A percentile compares a stretch with the other conserved stretches of the same genome.
Evolutionary conservation across 108 stramenopile species (phyloP).

Genomic region (Pseudonitzschia multiseries): DNA sequence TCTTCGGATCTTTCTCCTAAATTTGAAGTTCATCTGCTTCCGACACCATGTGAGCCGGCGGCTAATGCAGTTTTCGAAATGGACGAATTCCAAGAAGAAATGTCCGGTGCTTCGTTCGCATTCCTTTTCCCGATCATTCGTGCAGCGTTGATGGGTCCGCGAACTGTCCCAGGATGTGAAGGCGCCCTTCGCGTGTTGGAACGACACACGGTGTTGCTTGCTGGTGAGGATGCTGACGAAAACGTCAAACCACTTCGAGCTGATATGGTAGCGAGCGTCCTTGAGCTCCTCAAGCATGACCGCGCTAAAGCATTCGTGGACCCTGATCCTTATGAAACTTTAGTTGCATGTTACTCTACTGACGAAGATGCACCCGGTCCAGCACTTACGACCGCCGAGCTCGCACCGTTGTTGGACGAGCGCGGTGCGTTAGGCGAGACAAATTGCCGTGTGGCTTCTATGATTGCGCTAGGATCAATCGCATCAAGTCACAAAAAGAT

Average conservation of each 20-base stretch:
- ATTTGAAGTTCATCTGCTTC: conserved; percentile 41
- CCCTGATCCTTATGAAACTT: conserved; percentile 75
- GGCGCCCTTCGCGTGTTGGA: conserved; percentile 72
- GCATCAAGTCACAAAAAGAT: conserved; percentile 55
- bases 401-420: conserved; percentile 78
- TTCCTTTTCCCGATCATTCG: conserved; percentile 82
- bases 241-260: conserved; percentile 55
- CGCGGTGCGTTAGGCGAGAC: conserved; percentile 72
- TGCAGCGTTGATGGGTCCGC: conserved; percentile 76
- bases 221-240: conserved; percentile 53
- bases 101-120: conserved; percentile 78
- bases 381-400: conserved; percentile 60
- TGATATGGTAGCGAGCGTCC: conserved; percentile 71
- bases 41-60: conserved; percentile 76
- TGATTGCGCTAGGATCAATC: conserved; percentile 72
- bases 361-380: conserved; percentile 35
- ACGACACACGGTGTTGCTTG: conserved; percentile 65
- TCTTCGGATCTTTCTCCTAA: background rate
- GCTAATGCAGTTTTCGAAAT: conserved; percentile 75
- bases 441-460: conserved; percentile 69
- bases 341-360: conserved; percentile 68
- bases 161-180: conserved; percentile 82
- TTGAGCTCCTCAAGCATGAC: conserved; percentile 81
- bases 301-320: conserved; percentile 75
- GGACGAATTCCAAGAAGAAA: conserved; percentile 72